Evolutionary conservation across 495 filamentous ascomycete genomes (phyloP).

Genomic region (Pyrenula massariospora): DNA sequence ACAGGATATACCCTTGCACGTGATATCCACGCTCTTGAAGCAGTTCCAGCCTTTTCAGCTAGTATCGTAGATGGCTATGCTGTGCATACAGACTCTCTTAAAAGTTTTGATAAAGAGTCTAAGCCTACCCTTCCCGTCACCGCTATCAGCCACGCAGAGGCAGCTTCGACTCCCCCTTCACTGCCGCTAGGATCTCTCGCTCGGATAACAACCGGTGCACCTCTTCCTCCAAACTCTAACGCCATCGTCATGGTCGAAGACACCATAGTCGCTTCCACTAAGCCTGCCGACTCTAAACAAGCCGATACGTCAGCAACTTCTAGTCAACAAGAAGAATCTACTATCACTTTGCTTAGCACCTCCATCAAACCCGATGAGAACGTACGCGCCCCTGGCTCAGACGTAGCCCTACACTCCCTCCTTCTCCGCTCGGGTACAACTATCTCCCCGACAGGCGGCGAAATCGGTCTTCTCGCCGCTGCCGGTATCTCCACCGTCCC

Average conservation of each 20-base stretch:
- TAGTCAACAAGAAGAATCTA: conserved; percentile 73
- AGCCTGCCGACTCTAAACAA: not conserved
- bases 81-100: conserved; percentile 37
- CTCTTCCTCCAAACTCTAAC: conserved; percentile 76
- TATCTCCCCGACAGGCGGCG: conserved; percentile 75
- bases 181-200: conserved; percentile 67
- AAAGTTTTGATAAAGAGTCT: not conserved
- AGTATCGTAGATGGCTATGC: conserved; percentile 98
- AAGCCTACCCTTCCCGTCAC: conserved; percentile 66
- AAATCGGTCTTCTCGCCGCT: conserved; percentile 79
- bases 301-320: conserved; percentile 36
- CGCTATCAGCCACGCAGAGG: conserved; percentile 71
- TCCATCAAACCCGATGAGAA: conserved; percentile 74
- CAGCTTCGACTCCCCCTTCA: conserved; percentile 42
- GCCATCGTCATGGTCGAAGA: conserved; percentile 98
- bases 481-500: conserved; percentile 65
- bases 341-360: conserved; percentile 71
- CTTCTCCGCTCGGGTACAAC: conserved; percentile 67
- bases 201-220: conserved; percentile 88
- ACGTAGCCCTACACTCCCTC: conserved; percentile 53
- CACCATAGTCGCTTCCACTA: conserved; percentile 53
- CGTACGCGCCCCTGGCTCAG: conserved; percentile 81
- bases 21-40: conserved; percentile 66
- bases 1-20: conserved; percentile 71
- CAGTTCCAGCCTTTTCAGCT: conserved; percentile 84